A percentile compares a stretch with the other conserved stretches of the same genome.
Evolutionary conservation across 208 protist species (phyloP).

Genomic region (Trypanosoma melophagium): DNA sequence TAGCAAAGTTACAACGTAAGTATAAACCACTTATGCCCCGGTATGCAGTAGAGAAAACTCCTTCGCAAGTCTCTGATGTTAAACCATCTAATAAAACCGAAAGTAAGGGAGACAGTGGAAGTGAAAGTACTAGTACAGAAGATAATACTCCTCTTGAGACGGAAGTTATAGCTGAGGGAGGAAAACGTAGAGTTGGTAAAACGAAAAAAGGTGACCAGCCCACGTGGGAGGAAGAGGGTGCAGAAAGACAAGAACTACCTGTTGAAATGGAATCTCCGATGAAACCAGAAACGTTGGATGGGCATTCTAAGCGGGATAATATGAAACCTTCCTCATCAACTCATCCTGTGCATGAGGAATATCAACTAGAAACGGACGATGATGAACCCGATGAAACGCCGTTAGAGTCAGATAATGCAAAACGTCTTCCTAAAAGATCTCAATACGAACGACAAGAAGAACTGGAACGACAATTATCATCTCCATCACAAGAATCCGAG

Average conservation of each 20-base stretch:
- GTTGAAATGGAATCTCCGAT: background rate
- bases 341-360: background rate
- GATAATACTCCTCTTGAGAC: background rate
- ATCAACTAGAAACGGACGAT: background rate
- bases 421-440: background rate
- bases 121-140: background rate
- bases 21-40: constrained; percentile 2
- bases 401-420: background rate
- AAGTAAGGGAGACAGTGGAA: background rate
- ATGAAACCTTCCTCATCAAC: background rate
- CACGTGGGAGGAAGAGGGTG: background rate
- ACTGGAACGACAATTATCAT: no score
- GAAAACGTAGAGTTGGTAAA: background rate
- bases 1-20: constrained; percentile 18
- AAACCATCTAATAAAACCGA: no score
- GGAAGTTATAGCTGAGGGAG: background rate
- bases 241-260: background rate
- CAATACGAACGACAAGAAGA: no score
- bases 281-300: background rate
- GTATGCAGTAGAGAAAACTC: background rate
- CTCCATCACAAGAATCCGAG: no score
- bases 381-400: background rate
- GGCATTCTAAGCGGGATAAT: background rate
- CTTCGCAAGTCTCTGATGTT: background rate
- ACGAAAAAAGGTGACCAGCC: background rate